Conservation (phyloP, 2,329 filamentous ascomycete species). For the Penicillium fuscoglaucum region DNA sequence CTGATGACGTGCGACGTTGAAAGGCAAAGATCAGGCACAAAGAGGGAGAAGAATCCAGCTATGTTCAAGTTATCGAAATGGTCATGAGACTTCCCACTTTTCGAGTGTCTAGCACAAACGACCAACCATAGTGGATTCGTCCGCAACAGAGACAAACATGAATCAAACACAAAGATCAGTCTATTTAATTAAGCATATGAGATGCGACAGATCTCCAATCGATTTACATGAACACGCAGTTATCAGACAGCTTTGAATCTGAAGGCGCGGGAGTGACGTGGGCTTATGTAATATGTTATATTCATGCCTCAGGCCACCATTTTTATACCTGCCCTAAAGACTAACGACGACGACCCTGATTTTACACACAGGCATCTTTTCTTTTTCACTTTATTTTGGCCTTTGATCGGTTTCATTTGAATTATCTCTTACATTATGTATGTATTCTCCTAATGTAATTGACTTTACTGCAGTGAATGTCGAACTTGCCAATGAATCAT, state of each 20-base stretch:
- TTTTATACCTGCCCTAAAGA: neutral
- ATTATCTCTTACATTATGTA: too few species aligned
- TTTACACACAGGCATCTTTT: neutral
- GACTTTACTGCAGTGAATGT: too few species aligned
- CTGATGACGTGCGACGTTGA: neutral
- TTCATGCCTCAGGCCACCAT: neutral
- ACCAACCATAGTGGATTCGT: neutral
- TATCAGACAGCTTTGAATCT: neutral
- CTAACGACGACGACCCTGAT: neutral
- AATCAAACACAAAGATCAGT: neutral
- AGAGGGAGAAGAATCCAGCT: neutral
- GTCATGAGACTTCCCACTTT: neutral
- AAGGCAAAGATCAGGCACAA: neutral
- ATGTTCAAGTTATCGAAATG: slow-evolving; percentile 1
- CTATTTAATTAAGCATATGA: neutral
- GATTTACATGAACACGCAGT: neutral
- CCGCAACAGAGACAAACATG: neutral
- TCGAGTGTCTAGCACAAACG: slow-evolving; percentile 3
- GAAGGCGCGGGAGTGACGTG: slow-evolving; percentile 2
- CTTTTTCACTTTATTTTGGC: neutral
- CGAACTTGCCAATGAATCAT: neutral
- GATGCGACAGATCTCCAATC: neutral
- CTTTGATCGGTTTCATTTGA: neutral
- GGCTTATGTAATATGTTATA: neutral
- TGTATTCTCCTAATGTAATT: too few species aligned